Evolutionary conservation across 1,139 yeast genomes (phyloP).

Genomic region (Blastobotrys serpentis): DNA sequence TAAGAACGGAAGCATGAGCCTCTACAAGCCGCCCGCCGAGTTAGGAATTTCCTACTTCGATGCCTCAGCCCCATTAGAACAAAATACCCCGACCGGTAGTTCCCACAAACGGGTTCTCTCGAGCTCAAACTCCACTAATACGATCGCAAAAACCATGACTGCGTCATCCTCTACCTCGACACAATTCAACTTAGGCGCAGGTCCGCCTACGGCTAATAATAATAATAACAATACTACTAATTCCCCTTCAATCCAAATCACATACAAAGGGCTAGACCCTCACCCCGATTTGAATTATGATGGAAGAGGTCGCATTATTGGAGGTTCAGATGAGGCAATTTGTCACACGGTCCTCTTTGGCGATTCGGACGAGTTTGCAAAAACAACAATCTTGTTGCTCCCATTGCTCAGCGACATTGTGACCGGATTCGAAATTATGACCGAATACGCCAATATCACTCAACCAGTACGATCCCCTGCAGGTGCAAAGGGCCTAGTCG

Average conservation of each 20-base stretch:
- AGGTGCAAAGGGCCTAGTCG: constrained; percentile 42
- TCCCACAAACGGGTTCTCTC: constrained; percentile 10
- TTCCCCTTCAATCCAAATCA: constrained; percentile 5
- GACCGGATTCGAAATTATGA: constrained; percentile 49
- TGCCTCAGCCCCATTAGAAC: constrained; percentile 22
- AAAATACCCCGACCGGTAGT: constrained; percentile 15
- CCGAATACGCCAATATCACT: constrained; percentile 42
- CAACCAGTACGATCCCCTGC: constrained; percentile 30
- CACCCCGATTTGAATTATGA: constrained; percentile 72
- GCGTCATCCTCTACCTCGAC: constrained; percentile 1
- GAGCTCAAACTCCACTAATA: constrained; percentile 2
- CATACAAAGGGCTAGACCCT: constrained; percentile 40
- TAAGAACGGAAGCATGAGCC: constrained; percentile 31
- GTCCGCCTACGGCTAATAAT: constrained; percentile 1
- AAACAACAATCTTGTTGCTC: constrained; percentile 53
- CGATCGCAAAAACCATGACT: background rate
- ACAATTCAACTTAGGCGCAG: background rate
- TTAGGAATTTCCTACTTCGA: constrained; percentile 33
- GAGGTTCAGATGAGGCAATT: constrained; percentile 65
- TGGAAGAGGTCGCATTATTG: constrained; percentile 45
- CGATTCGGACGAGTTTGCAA: constrained; percentile 42
- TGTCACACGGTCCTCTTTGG: constrained; percentile 70
- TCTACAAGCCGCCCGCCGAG: constrained; percentile 38
- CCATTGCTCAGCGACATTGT: constrained; percentile 68
- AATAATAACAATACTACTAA: background rate